These are phyloP conservation scores for Wickerhamiella azyma DNA, from an alignment of 805 yeast species.

Conservation along the genomic window DNA sequence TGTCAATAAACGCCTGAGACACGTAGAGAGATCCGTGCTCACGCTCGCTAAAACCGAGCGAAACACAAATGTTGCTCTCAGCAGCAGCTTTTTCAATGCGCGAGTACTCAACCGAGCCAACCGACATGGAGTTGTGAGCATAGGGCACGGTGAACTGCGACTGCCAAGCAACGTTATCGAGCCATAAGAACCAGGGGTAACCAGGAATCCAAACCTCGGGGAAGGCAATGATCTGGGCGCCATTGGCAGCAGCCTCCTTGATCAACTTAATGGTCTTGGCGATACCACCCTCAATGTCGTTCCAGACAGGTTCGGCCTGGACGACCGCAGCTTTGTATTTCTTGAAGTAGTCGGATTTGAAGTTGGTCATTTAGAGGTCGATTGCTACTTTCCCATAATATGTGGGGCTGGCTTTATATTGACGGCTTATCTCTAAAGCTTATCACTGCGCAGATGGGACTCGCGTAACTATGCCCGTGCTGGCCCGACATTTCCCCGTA, in stretches of 20 bases:
- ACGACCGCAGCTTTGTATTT: slow-evolving; percentile 12
- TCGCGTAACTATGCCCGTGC: no score
- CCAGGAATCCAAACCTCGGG: slow-evolving; percentile 19
- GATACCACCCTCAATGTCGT: slow-evolving; percentile 14
- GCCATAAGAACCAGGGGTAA: slow-evolving; percentile 13
- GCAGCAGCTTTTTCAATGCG: slow-evolving; percentile 11
- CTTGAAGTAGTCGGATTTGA: no score
- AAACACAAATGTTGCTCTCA: neutral
- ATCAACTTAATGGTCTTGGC: slow-evolving; percentile 12
- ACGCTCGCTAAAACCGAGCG: slow-evolving; percentile 13
- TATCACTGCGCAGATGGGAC: no score
- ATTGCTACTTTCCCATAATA: no score
- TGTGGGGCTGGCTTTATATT: no score
- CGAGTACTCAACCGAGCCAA: slow-evolving; percentile 2
- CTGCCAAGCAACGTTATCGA: slow-evolving; percentile 1
- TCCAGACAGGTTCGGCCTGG: slow-evolving; percentile 17
- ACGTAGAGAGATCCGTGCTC: slow-evolving; percentile 16
- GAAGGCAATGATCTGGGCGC: slow-evolving; percentile 16
- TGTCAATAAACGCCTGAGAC: slow-evolving; percentile 9
- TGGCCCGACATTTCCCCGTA: no score
- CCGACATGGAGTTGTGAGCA: neutral
- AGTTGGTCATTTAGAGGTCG: no score
- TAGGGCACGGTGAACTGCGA: slow-evolving; percentile 9
- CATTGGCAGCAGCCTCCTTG: slow-evolving; percentile 14
- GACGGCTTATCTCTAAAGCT: no score